Evolutionary conservation across 176 grass and related monocot species (phyloP), one percentile per base, ranked within the genome.

Genomic region (Aegilops speltoides): DNA sequence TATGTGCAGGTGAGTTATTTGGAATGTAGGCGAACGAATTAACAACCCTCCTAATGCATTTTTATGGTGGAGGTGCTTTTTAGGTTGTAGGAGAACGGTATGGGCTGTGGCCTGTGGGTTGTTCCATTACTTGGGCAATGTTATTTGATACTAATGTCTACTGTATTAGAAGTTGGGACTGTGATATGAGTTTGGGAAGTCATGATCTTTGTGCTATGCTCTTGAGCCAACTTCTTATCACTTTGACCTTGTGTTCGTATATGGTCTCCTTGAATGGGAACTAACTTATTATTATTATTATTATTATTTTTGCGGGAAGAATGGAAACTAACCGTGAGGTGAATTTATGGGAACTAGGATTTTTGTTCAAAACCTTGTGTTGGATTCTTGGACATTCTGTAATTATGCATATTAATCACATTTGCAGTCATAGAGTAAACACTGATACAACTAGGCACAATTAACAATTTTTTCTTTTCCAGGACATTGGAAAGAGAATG

Each of bases 401-500:
- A 80, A 33, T 68, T 76, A 6, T 76, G 13, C 24, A 45, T 83
- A 1, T 57, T 17, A 19, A 34, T 72, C 81, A 36, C 43, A 5
- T 76, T 62, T 33, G 38, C 15, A 52, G 16, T 54, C 15, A 54
- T 19, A 54, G 50, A 54, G 19, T 19, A 54, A 52, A 54, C 16
- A 54, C 16, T 19, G 16, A 54, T 54, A 19, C 15, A 54, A 19
- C 50, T 54, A 54, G 50, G 7, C 15, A 45, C 57, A 84, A 76
- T 12, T 80, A 84, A 77, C 32, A 6, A 14, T 2, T 38, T 78
- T 83, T 82, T 85, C 10, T 59, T 82, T 82, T 64, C 14, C 80
- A 99, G 97, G 90, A 91, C 45, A 86, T 86, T 41, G 93, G 83
- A 57, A 84, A 71, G 57, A 96, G 73, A 68, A n/a, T 91, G 52